Evolutionary conservation across 2,329 filamentous ascomycete genomes (phyloP), one percentile per base, ranked within the genome.

Genomic region (Pyrenophora teres): DNA sequence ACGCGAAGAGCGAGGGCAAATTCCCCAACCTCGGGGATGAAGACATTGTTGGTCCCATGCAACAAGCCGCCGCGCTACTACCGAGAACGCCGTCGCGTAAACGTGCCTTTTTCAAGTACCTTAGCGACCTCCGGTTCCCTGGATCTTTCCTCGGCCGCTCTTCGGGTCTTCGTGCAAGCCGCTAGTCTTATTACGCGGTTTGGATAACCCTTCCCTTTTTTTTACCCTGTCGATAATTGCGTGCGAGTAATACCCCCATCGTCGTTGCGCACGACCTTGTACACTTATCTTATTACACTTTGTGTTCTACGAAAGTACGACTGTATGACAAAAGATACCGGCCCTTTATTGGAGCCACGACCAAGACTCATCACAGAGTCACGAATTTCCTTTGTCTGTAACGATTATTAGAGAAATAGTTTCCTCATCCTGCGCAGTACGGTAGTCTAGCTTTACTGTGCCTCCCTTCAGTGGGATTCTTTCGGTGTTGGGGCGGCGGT

Each of bases 1-100:
- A 89, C 68, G 80, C 87, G 49, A 73, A 81, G 72, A 76, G 79
- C 68, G 82, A 88, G 56, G 88, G 89, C 68, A 96, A 97, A 73
- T 97, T 96, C 66, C 92, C 92, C 19, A 86, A 87, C 63, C 83
- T 93, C 27, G 92, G 92, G 45, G 92, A 96, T 65, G 88, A 92
- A 64, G 92, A 96, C 72, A 95, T 97, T 69, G 91, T 97, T 38
- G 92, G 92, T 1, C 92, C 92, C 6, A 96, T 97, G 92, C 53
- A 62, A 54, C 43, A 56, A 51, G 50, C 64, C 52, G 60, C 70
- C 31, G 59, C 68, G 10, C 65, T 70, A 50, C 73, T 76, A 49
- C 74, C 75, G 32, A 68, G 66, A 51, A 74, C 66, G 19, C 64
- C 68, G 30, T 68, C 67, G 21, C 68, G 65, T 21, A 75, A 74